phyloP scores from a whole-genome alignment of 2,329 filamentous ascomycete species.

The Zymoseptoria brevis region DNA sequence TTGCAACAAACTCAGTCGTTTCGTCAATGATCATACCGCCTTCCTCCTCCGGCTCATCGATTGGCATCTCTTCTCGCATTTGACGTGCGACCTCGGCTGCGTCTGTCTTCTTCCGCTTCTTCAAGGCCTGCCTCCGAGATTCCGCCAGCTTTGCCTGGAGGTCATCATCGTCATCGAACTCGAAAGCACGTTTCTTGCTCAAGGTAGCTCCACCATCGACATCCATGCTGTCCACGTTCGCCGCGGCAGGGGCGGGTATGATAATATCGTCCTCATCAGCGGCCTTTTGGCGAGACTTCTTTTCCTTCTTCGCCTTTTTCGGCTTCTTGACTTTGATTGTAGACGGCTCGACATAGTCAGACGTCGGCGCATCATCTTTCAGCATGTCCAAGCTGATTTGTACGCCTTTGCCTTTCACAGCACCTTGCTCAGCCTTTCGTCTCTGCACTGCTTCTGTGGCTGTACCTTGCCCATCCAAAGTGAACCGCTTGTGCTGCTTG shows the following conservation, averaged over 20 bases:
- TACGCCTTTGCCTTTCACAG: conserved; percentile 57
- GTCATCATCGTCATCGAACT: conserved; percentile 77
- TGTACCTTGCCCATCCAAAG: conserved; percentile 69
- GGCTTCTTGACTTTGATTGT: conserved; percentile 91
- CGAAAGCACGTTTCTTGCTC: conserved; percentile 56
- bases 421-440: conserved; percentile 34
- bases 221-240: conserved; percentile 59
- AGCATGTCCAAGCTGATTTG: conserved; percentile 68
- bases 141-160: conserved; percentile 75
- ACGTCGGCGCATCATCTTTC: conserved; percentile 57
- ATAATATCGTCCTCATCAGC: conserved; percentile 51
- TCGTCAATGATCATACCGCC: conserved; percentile 86
- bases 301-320: conserved; percentile 72
- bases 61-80: conserved; percentile 59
- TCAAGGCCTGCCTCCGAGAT: conserved; percentile 76
- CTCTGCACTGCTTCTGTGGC: conserved; percentile 50
- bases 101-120: conserved; percentile 80
- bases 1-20: conserved; percentile 88
- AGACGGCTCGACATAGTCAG: conserved; percentile 80
- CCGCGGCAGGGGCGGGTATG: conserved; percentile 29
- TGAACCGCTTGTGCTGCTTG: conserved; percentile 82
- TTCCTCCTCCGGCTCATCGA: conserved; percentile 49
- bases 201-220: conserved; percentile 47
- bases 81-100: conserved; percentile 83
- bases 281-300: conserved; percentile 60